Evolutionary conservation across 805 yeast genomes (phyloP).

Genomic region (Metschnikowia vanudenii): DNA sequence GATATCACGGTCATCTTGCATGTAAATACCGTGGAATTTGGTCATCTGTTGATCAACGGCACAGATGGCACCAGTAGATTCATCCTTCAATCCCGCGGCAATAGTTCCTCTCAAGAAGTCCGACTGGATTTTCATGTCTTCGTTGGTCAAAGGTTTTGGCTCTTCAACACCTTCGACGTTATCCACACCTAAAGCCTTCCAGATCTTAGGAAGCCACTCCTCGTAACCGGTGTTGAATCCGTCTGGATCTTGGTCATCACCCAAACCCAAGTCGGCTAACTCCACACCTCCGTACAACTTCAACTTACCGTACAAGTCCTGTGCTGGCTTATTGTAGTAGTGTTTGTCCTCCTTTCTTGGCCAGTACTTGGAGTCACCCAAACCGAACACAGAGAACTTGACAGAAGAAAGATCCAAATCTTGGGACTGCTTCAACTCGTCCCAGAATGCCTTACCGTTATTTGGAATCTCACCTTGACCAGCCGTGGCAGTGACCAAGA

Average conservation of each 20-base stretch:
- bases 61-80: slow-evolving; percentile 84
- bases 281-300: slow-evolving; percentile 70
- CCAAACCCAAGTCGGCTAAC: slow-evolving; percentile 75
- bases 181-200: slow-evolving; percentile 90
- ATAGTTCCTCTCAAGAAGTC: slow-evolving; percentile 91
- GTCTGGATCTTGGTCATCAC: slow-evolving; percentile 98
- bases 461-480: slow-evolving; percentile 89
- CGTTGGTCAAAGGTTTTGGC: slow-evolving; percentile 89
- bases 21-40: slow-evolving; percentile 95
- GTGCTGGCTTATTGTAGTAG: slow-evolving; percentile 88
- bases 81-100: slow-evolving; percentile 78
- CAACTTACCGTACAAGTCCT: slow-evolving; percentile 66
- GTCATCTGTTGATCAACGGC: slow-evolving; percentile 92
- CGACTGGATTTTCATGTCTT: slow-evolving; percentile 88
- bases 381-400: slow-evolving; percentile 64
- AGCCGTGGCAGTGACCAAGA: slow-evolving; percentile 70
- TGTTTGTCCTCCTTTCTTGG: slow-evolving; percentile 94
- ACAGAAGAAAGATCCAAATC: slow-evolving; percentile 63
- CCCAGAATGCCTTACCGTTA: slow-evolving; percentile 79
- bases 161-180: slow-evolving; percentile 79
- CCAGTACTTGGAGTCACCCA: slow-evolving; percentile 89
- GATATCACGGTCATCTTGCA: slow-evolving; percentile 97
- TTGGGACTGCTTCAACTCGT: slow-evolving; percentile 56
- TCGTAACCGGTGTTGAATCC: slow-evolving; percentile 91
- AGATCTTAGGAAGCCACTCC: slow-evolving; percentile 78